Percentiles rank a stretch among this genome's conserved stretches.
Conservation (phyloP, 2,329 filamentous ascomycete species). For the Aspergillus fructus region DNA sequence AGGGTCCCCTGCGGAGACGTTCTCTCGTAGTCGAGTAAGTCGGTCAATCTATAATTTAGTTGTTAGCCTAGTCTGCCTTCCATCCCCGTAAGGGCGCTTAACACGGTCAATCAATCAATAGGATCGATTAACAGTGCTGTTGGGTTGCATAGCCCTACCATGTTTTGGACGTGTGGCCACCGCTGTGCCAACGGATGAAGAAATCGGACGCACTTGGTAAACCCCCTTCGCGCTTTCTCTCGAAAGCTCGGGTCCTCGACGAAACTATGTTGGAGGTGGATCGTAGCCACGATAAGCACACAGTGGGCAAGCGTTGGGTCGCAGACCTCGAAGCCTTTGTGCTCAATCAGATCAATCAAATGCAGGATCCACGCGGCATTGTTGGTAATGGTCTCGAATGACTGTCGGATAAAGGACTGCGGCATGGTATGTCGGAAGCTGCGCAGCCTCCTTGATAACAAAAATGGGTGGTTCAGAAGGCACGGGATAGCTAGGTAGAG, state of each 20-base stretch:
- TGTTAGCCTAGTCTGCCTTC: slow-evolving; percentile 3
- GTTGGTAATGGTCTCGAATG: slow-evolving; percentile 51
- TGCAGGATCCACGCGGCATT: slow-evolving; percentile 56
- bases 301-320: slow-evolving; percentile 52
- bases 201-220: slow-evolving; percentile 47
- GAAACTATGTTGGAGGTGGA: slow-evolving; percentile 55
- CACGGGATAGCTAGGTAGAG: slow-evolving; percentile 55
- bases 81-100: not conserved
- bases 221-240: slow-evolving; percentile 44
- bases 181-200: slow-evolving; percentile 41
- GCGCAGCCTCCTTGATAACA: slow-evolving; percentile 53
- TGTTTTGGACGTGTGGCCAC: slow-evolving; percentile 45
- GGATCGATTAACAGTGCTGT: not conserved
- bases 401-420: slow-evolving; percentile 56
- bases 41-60: slow-evolving; percentile 17
- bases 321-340: slow-evolving; percentile 47
- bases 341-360: slow-evolving; percentile 49
- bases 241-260: slow-evolving; percentile 42
- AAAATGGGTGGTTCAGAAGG: slow-evolving; percentile 55
- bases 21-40: slow-evolving; percentile 33
- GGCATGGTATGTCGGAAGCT: slow-evolving; percentile 54
- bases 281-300: slow-evolving; percentile 54
- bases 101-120: not conserved
- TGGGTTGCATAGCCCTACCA: slow-evolving; percentile 4
- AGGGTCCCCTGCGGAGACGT: slow-evolving; percentile 25